Evolutionary conservation across 257 asterid species (phyloP), one percentile per base, ranked within the genome.

Genomic region (Plantago elongata): DNA sequence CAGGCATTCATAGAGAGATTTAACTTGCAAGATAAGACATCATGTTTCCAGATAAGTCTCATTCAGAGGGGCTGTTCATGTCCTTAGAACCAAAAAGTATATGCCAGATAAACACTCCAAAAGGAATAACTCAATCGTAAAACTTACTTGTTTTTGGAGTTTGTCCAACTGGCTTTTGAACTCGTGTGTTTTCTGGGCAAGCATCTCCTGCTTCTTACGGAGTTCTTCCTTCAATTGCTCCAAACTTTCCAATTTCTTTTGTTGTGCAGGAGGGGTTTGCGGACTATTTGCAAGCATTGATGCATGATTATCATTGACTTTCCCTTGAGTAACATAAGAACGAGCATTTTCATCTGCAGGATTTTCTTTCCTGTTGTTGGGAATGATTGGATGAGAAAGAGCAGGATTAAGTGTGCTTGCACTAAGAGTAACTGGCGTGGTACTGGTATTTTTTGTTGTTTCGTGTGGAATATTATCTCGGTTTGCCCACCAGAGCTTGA

Each of bases 161-260:
- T 81, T 84, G 70, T 81, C 80, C 67, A 93, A 72, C 75, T 83
- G 84, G 60, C 65, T 88, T 69, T 75, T 77, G 76, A 93, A 93
- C 68, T 85, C 97, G 49, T 74, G 78, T 59, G 97, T 81, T 78
- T 93, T 93, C 77, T 87, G 90, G 65, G 84, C 97, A 69, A 93
- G 97, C 93, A 93, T 80, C 78, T 87, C 96, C 79, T 77, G 99
- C 84, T 93, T 93, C 87, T 85, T 90, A 63, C 95, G 97, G 64
- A 93, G 80, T 74, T 90, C 88, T 77, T 89, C 97, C 75, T 87
- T 93, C 81, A 93, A 72, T 74, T 83, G 83, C 81, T 84, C 99
- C 75, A 93, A 76, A 54, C 51, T 81, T 72, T 79, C 99, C 77
- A 82, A 61, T 71, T 90, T 93, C 88, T 84, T 87, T 75, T 81